A percentile compares a stretch with the other conserved stretches of the same genome.
Conservation (phyloP, 176 grass and related monocot genomes). For the Tuctoria greenei region DNA sequence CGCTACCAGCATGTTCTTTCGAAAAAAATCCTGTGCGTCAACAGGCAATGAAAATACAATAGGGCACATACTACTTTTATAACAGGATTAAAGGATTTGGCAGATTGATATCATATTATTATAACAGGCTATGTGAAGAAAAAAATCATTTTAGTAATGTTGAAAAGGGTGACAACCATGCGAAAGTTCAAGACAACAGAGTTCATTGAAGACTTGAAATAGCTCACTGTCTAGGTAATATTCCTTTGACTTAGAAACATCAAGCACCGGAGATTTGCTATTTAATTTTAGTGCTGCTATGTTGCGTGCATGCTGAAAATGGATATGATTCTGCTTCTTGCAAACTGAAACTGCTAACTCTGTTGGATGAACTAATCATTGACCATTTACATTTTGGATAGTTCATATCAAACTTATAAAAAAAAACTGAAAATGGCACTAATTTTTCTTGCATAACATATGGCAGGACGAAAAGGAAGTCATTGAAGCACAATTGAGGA, state of each 20-base stretch:
- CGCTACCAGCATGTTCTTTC: too few species aligned
- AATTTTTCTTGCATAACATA: slow-evolving; percentile 27
- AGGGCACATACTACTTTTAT: too few species aligned
- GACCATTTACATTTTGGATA: not conserved
- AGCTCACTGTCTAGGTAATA: too few species aligned
- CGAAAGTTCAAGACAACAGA: too few species aligned
- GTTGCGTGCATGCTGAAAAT: not conserved
- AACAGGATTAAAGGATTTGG: too few species aligned
- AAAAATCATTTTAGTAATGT: too few species aligned
- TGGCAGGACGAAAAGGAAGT: slow-evolving; percentile 94
- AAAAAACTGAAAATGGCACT: not conserved
- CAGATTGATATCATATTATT: too few species aligned
- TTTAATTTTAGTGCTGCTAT: not conserved
- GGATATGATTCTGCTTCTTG: slow-evolving; percentile 2
- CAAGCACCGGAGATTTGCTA: not conserved
- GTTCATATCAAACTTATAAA: not conserved
- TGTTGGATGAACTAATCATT: slow-evolving; percentile 6
- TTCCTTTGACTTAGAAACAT: not conserved
- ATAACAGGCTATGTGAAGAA: too few species aligned
- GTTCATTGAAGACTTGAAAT: too few species aligned
- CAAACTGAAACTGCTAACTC: not conserved
- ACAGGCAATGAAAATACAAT: too few species aligned
- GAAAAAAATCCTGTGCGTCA: too few species aligned
- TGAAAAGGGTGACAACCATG: too few species aligned
- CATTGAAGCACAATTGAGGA: slow-evolving; percentile 97